These are phyloP conservation scores for Adansonia gregorii DNA, from an alignment of 441 rosid genomes.

Conservation along the genomic window DNA sequence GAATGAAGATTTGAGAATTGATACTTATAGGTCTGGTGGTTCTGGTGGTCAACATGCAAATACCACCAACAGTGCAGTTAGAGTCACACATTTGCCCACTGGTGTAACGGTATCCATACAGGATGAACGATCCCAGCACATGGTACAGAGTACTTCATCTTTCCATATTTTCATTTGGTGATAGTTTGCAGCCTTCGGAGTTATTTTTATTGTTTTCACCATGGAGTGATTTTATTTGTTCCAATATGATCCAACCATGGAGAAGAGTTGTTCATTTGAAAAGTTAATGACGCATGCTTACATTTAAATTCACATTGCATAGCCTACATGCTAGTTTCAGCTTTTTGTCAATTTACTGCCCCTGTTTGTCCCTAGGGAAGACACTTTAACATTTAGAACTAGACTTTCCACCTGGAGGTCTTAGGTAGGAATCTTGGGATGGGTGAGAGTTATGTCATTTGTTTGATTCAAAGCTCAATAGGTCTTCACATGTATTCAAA, in stretches of 20 bases:
- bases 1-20: slow-evolving; percentile 91
- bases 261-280: neutral
- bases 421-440: neutral
- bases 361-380: neutral
- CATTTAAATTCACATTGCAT: neutral
- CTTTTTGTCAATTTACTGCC: slow-evolving; percentile 1
- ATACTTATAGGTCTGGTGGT: slow-evolving; percentile 91
- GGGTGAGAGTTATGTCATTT: neutral
- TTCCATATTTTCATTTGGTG: neutral
- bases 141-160: slow-evolving; percentile 50
- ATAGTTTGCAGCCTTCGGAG: slow-evolving; percentile 14
- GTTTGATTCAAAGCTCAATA: neutral
- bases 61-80: slow-evolving; percentile 95
- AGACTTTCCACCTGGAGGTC: neutral
- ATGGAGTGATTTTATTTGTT: neutral
- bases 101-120: slow-evolving; percentile 86
- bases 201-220: neutral
- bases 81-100: slow-evolving; percentile 76
- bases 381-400: neutral
- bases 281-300: slow-evolving; percentile 2
- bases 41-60: slow-evolving; percentile 96
- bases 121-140: slow-evolving; percentile 96
- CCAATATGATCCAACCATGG: neutral
- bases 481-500: neutral
- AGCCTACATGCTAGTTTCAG: neutral